Evolutionary conservation across 1,284 basidiomycete species (phyloP).

Genomic region (Peniophora sp.): DNA sequence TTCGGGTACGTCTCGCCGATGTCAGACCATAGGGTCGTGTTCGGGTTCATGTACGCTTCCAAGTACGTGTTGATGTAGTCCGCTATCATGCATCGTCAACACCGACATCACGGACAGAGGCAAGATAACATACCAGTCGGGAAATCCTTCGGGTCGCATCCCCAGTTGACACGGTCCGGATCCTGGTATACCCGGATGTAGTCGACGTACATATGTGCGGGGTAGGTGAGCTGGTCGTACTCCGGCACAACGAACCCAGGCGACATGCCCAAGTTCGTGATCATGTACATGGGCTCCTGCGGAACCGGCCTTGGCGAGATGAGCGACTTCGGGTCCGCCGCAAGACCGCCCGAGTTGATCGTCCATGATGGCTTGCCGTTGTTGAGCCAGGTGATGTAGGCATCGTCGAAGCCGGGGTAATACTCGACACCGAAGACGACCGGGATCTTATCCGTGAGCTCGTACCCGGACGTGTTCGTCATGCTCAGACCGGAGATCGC

Average conservation of each 20-base stretch:
- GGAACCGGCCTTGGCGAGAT: slow-evolving; percentile 73
- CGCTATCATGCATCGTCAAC: not conserved
- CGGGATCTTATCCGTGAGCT: slow-evolving; percentile 32
- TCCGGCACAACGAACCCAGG: slow-evolving; percentile 69
- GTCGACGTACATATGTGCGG: slow-evolving; percentile 68
- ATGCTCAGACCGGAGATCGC: slow-evolving; percentile 21
- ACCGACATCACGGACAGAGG: no score
- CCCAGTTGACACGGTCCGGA: slow-evolving; percentile 33
- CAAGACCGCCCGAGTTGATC: slow-evolving; percentile 65
- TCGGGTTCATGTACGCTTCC: slow-evolving; percentile 1
- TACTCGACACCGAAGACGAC: slow-evolving; percentile 62
- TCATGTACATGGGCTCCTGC: slow-evolving; percentile 82
- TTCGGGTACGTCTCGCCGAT: not conserved
- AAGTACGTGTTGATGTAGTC: slow-evolving; percentile 9
- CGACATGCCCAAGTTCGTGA: slow-evolving; percentile 80
- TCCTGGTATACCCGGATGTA: slow-evolving; percentile 82
- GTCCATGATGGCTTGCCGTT: slow-evolving; percentile 68
- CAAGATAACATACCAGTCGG: not conserved
- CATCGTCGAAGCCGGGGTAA: slow-evolving; percentile 31
- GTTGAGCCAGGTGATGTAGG: slow-evolving; percentile 77
- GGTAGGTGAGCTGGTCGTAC: slow-evolving; percentile 59
- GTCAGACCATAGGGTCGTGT: not conserved
- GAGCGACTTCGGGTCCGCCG: slow-evolving; percentile 52
- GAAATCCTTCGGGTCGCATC: not conserved
- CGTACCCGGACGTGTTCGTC: slow-evolving; percentile 7